These are phyloP conservation scores for Achaetomiella virescens DNA, from an alignment of 495 filamentous ascomycete species.

Conservation along the genomic window DNA sequence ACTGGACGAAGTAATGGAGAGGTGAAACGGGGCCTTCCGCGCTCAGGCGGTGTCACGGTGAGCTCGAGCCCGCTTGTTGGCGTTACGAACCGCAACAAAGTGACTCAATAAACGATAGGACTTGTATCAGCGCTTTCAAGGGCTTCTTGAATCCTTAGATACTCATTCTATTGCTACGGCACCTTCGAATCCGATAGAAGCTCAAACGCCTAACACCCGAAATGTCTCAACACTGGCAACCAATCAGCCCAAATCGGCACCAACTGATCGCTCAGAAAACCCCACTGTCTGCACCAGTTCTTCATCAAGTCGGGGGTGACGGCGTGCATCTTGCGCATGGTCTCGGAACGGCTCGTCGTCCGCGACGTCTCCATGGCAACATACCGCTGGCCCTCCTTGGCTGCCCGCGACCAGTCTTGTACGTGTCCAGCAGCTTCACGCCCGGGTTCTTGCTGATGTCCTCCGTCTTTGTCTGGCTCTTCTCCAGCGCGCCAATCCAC, in stretches of 20 bases:
- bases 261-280: conserved; percentile 15
- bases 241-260: not conserved
- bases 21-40: too few relatives aligned
- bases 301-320: conserved; percentile 41
- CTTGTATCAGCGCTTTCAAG: too few relatives aligned
- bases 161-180: too few relatives aligned
- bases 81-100: too few relatives aligned
- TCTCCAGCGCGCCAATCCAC: conserved; percentile 38
- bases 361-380: conserved; percentile 27
- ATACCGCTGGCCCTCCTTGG: conserved; percentile 16
- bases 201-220: too few relatives aligned
- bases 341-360: conserved; percentile 29
- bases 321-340: conserved; percentile 32
- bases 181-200: too few relatives aligned
- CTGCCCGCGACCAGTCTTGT: conserved; percentile 25
- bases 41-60: too few relatives aligned
- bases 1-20: too few relatives aligned
- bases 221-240: too few relatives aligned
- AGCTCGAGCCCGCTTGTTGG: too few relatives aligned
- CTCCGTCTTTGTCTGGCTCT: conserved; percentile 25
- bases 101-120: too few relatives aligned
- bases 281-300: conserved; percentile 48
- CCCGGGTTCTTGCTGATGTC: conserved; percentile 36
- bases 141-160: too few relatives aligned
- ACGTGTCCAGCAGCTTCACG: conserved; percentile 42